Base-by-base conservation (phyloP, 148 eudicot species). In the Cornus controversa region DNA sequence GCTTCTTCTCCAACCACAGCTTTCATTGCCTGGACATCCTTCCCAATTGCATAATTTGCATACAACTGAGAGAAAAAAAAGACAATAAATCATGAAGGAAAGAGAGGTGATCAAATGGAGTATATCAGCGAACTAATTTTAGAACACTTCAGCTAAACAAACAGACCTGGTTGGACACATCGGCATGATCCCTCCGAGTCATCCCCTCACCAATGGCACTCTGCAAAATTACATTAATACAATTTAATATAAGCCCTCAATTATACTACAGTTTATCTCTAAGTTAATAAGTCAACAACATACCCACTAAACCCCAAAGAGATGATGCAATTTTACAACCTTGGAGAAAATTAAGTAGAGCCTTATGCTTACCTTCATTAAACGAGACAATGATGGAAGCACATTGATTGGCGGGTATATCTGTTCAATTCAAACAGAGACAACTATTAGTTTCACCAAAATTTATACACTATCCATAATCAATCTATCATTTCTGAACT, bases 171-270 rank as follows among this genome's bases (percentile, higher is more conserved):
- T 93, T 93, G 78, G 98, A 93, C 76, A 93, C 98, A 85, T 93
- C 96, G 73, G 98, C 86, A 83, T 93, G 98, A 82, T 93, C 98
- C 84, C 84, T 85, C 66, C 96, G 89, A 60, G 98, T 93, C 98
- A 93, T 93, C 64, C 98, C 98, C 86, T 93, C 98, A 83, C 98
- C 96, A 76, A 93, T 93, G 80, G 98, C 98, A 93, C 98, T 93
- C 96, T 93, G 87, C 73, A 84, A 37, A 73, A 8, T 68, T 37
- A 66, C 34, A 63, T 28, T 31, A 66, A 27, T 69, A 13, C 66
- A 26, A 60, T 69, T 50, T 47, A 31, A 65, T 11, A 50, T 15
- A 3, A 64, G 24, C 40, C 54, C 40, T 40, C 24, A n/a, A n/a
- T n/a, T 7, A 53, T 18, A 57, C 34, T 29, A 29, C 20, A 60